phyloP scores from a whole-genome alignment of 1,284 basidiomycete genomes.

The Pseudomicrostroma phylloplanum region DNA sequence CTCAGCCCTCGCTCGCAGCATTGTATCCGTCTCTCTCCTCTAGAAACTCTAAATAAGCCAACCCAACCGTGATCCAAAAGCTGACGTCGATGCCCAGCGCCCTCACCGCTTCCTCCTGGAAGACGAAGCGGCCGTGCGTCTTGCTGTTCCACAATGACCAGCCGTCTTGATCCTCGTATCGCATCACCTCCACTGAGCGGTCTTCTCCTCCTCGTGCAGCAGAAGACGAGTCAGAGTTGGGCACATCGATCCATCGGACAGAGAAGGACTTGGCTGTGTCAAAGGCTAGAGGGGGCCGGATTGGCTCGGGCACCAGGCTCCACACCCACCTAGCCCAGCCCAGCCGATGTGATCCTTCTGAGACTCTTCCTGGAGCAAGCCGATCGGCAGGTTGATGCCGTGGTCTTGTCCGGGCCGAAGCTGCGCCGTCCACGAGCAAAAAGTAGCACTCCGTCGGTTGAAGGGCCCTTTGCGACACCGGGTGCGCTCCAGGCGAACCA shows the following conservation, averaged over 20 bases:
- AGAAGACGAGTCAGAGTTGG: constrained; percentile 3
- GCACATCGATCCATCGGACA: constrained; percentile 31
- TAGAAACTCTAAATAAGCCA: constrained; percentile 40
- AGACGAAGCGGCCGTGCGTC: constrained; percentile 22
- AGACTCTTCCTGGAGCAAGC: background rate
- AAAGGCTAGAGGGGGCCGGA: constrained; percentile 27
- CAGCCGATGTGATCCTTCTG: constrained; percentile 2
- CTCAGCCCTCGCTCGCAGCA: background rate
- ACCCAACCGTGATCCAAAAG: constrained; percentile 35
- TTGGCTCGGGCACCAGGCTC: constrained; percentile 24
- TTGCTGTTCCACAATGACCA: constrained; percentile 37
- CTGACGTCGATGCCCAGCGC: constrained; percentile 28
- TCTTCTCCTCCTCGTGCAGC: background rate
- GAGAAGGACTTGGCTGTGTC: constrained; percentile 35
- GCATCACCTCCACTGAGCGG: constrained; percentile 23
- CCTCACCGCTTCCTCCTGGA: constrained; percentile 30
- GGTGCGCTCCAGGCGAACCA: too few relatives aligned
- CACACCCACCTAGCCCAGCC: constrained; percentile 37
- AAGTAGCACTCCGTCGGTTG: constrained; percentile 15
- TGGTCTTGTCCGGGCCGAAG: background rate
- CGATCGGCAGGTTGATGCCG: background rate
- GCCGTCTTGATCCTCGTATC: constrained; percentile 30
- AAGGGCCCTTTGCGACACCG: too few relatives aligned
- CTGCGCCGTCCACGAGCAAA: constrained; percentile 19
- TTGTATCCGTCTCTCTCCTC: constrained; percentile 22